Percentiles rank a stretch among this genome's conserved stretches.
These are phyloP conservation scores for Vitis hybrid DNA, from an alignment of 177 flowering plant species.

Conservation along the genomic window DNA sequence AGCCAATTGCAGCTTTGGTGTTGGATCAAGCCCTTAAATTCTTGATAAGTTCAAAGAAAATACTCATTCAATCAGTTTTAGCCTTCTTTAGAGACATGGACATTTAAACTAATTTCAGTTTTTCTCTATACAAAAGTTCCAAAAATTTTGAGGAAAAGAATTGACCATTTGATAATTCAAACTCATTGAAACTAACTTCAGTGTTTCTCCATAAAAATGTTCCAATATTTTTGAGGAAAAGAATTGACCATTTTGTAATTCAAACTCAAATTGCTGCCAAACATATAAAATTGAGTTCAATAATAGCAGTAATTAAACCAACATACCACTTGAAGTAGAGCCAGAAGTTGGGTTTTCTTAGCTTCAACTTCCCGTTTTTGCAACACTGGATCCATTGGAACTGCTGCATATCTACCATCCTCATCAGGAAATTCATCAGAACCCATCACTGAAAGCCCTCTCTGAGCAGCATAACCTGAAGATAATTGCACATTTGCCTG, in stretches of 20 bases:
- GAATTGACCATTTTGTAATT: too few relatives aligned
- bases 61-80: background rate
- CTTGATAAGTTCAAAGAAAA: background rate
- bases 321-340: conserved; percentile 75
- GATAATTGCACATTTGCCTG: conserved; percentile 18
- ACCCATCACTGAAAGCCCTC: conserved; percentile 13
- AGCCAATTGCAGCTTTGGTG: background rate
- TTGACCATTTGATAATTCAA: too few relatives aligned
- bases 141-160: too few relatives aligned
- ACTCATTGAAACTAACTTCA: too few relatives aligned
- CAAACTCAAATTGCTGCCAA: background rate
- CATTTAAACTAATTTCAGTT: too few relatives aligned
- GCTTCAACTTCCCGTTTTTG: conserved; percentile 39
- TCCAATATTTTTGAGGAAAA: too few relatives aligned
- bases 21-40: background rate
- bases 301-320: background rate
- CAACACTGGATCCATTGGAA: conserved; percentile 17
- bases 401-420: conserved; percentile 19
- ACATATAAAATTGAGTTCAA: background rate
- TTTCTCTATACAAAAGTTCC: too few relatives aligned
- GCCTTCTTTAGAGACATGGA: background rate
- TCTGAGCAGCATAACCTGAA: conserved; percentile 22
- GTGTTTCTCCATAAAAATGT: too few relatives aligned
- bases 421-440: conserved; percentile 26
- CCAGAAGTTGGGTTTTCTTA: conserved; percentile 60